Conservation (phyloP, 116 monocot genomes). For the Posidonia oceanica region DNA sequence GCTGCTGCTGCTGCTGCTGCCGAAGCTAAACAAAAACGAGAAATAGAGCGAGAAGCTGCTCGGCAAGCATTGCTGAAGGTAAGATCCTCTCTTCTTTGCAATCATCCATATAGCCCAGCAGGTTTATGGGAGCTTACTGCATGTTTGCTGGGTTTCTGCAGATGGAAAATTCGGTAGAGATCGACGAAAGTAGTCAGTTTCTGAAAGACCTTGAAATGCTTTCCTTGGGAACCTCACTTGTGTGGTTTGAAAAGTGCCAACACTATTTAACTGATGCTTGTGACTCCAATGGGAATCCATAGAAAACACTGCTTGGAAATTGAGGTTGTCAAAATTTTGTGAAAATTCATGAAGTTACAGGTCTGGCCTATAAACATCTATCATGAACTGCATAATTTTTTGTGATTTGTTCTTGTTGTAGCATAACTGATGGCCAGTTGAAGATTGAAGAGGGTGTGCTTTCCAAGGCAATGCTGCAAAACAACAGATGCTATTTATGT, state of each 20-base stretch:
- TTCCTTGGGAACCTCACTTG: no score
- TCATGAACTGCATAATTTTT: background rate
- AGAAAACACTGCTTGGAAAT: no score
- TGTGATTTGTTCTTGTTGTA: conserved; percentile 15
- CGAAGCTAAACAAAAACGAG: conserved; percentile 69
- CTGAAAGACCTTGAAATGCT: conserved; percentile 86
- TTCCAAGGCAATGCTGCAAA: conserved; percentile 75
- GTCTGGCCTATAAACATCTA: no score
- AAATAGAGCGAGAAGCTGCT: conserved; percentile 86
- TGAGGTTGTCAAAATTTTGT: no score
- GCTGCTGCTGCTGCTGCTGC: conserved; percentile 60
- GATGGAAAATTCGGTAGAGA: no score
- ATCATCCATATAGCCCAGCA: no score
- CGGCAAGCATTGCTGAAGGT: conserved; percentile 84
- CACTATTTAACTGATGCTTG: no score
- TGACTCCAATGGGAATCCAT: no score
- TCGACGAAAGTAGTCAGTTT: conserved; percentile 46
- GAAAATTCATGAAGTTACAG: no score
- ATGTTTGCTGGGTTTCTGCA: no score
- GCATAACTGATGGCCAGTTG: conserved; percentile 64
- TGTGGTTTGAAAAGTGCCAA: no score
- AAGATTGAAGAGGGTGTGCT: conserved; percentile 57
- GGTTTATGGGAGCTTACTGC: no score
- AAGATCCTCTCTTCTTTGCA: background rate
- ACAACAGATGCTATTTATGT: conserved; percentile 87